A percentile compares a stretch with the other conserved stretches of the same genome.
Conservation (phyloP, 1,284 basidiomycete species). For the Porogramme epimiltina region DNA sequence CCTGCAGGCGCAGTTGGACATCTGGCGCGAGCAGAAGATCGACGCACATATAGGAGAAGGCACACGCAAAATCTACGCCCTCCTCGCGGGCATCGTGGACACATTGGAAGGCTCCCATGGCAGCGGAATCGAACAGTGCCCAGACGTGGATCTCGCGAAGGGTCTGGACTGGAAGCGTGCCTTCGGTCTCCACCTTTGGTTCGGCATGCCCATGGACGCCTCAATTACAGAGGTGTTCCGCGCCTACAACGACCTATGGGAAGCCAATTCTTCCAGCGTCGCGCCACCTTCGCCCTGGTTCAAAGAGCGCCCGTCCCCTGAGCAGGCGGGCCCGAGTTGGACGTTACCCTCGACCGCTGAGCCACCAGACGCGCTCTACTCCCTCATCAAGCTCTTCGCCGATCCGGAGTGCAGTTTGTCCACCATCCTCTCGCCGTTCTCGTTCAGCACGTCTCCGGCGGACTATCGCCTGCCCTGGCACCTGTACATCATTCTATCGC, state of each 20-base stretch:
- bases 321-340: constrained; percentile 33
- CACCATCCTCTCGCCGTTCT: constrained; percentile 63
- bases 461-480: constrained; percentile 94
- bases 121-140: constrained; percentile 55
- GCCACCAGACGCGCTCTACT: constrained; percentile 75
- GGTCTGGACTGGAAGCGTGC: constrained; percentile 95
- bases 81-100: constrained; percentile 82
- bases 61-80: constrained; percentile 82
- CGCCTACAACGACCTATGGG: constrained; percentile 62
- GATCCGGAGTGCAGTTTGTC: constrained; percentile 69
- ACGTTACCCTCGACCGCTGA: constrained; percentile 39
- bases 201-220: constrained; percentile 73
- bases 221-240: constrained; percentile 72
- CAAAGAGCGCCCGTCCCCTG: constrained; percentile 37
- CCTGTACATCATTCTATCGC: constrained; percentile 85
- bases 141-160: constrained; percentile 73
- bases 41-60: constrained; percentile 73
- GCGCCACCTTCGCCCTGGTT: constrained; percentile 77
- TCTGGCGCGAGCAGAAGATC: constrained; percentile 83
- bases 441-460: constrained; percentile 74
- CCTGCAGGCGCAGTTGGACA: constrained; percentile 75
- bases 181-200: constrained; percentile 94
- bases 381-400: constrained; percentile 81
- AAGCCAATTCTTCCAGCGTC: constrained; percentile 44
- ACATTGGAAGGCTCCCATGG: constrained; percentile 62